Evolutionary conservation across 768 basidiomycete genomes (phyloP), one percentile per base, ranked within the genome.

Genomic region (Xerocomus potaroensis): DNA sequence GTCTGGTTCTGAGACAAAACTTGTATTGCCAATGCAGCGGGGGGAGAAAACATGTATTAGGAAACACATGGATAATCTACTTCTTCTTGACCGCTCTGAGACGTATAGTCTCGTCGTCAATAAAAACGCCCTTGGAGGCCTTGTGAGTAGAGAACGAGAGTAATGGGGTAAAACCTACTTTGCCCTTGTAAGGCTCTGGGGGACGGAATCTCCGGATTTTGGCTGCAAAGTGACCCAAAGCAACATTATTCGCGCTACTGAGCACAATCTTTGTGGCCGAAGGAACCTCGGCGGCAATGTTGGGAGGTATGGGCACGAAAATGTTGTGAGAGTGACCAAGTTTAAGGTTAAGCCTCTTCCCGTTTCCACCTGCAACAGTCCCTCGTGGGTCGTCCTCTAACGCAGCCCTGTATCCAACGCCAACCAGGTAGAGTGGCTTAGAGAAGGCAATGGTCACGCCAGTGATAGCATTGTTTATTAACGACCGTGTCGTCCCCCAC

Each of bases 161-260:
- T 18, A 3, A 37, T 19, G 3, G n/a, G 23, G 16, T 15, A 1
- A 8, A 37, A 69, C 87, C 42, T 60, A 95, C 93, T 79, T 97
- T 97, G 63, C 93, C 95, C 70, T 97, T 91, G 70, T 97, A 99
- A 14, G 93, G 94, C 63, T 99, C 95, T 18, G 95, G 95, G 56
- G 84, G 85, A 57, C 95, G 79, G 71, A 83, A 85, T 49, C 76
- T 77, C 51, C 93, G 75, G 21, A 98, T 83, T 54, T 82, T 79
- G 5, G 94, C 91, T 0, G 92, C 88, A 62, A 95, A 95, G 54
- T 90, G 73, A 2, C 92, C 92, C 48, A 99, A 65, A 39, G 75
- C 69, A 58, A 96, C 87, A 66, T 97, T 97, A 71, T 96, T 87
- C 45, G 80, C 87, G 56, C 93, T 91, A 18, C 71, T 76, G 21